Conservation (phyloP, 768 basidiomycete species). For the Pulveroboletus sp. region DNA sequence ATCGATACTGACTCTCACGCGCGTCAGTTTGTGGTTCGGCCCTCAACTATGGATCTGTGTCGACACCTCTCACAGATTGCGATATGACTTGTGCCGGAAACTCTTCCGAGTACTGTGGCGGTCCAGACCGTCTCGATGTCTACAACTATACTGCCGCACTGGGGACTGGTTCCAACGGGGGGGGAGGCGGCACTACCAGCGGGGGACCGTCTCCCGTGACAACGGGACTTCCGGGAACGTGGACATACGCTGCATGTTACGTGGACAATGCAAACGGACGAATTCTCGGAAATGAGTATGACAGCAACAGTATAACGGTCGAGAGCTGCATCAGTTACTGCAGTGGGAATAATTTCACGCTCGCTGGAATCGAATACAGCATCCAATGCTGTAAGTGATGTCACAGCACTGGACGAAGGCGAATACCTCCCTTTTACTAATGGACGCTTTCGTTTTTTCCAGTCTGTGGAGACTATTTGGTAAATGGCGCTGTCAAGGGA, state of each 20-base stretch:
- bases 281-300: constrained; percentile 44
- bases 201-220: constrained; percentile 37
- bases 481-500: constrained; percentile 53
- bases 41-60: constrained; percentile 22
- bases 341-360: constrained; percentile 47
- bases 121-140: constrained; percentile 46
- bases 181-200: neutral
- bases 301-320: constrained; percentile 47
- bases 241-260: constrained; percentile 64
- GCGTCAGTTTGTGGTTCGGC: constrained; percentile 25
- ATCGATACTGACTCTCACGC: constrained; percentile 41
- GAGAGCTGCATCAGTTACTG: constrained; percentile 63
- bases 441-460: neutral
- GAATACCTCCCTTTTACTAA: too few species aligned
- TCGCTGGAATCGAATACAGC: constrained; percentile 69
- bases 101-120: constrained; percentile 63
- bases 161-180: neutral
- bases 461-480: constrained; percentile 71
- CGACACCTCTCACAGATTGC: constrained; percentile 51
- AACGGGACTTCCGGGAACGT: constrained; percentile 48
- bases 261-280: constrained; percentile 71
- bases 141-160: constrained; percentile 14
- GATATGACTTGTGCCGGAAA: constrained; percentile 30
- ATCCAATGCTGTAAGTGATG: constrained; percentile 44
- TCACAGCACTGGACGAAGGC: neutral